phyloP scores from a whole-genome alignment of 495 filamentous ascomycete genomes.

The Hyphodiscus hymeniophilus region DNA sequence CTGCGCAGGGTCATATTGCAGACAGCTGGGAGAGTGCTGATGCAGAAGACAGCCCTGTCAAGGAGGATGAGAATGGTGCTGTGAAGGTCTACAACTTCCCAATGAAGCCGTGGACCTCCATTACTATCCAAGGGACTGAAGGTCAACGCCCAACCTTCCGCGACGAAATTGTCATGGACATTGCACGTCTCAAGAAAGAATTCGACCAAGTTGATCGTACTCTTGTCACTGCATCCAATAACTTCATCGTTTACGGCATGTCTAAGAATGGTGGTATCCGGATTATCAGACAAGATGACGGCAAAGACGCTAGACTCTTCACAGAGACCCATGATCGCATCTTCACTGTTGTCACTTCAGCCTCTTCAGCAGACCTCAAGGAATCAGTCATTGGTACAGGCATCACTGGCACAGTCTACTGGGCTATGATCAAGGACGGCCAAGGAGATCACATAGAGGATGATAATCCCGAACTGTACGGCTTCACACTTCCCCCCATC shows the following conservation, averaged over 20 bases:
- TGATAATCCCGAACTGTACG: constrained; percentile 61
- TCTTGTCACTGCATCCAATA: constrained; percentile 78
- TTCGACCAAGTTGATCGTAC: constrained; percentile 96
- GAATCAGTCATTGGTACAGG: constrained; percentile 87
- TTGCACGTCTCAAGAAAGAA: constrained; percentile 89
- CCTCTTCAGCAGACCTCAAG: constrained; percentile 43
- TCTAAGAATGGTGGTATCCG: constrained; percentile 84
- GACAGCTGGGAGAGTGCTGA: constrained; percentile 73
- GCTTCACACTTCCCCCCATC: constrained; percentile 75
- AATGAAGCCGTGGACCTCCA: constrained; percentile 88
- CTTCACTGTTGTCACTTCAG: constrained; percentile 83
- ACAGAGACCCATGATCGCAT: constrained; percentile 79
- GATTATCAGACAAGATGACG: constrained; percentile 90
- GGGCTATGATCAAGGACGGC: constrained; percentile 64
- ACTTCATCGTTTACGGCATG: constrained; percentile 88
- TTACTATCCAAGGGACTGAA: constrained; percentile 43
- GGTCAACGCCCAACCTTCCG: constrained; percentile 28
- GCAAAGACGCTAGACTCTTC: constrained; percentile 81
- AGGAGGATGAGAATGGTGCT: constrained; percentile 54
- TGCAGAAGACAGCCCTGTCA: constrained; percentile 58
- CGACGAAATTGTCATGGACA: constrained; percentile 70
- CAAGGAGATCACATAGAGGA: constrained; percentile 61
- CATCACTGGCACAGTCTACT: constrained; percentile 89
- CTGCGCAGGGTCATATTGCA: constrained; percentile 43
- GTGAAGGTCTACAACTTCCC: constrained; percentile 90